Evolutionary conservation across 257 asterid species (phyloP).

Genomic region (Knoxia roxburghii): DNA sequence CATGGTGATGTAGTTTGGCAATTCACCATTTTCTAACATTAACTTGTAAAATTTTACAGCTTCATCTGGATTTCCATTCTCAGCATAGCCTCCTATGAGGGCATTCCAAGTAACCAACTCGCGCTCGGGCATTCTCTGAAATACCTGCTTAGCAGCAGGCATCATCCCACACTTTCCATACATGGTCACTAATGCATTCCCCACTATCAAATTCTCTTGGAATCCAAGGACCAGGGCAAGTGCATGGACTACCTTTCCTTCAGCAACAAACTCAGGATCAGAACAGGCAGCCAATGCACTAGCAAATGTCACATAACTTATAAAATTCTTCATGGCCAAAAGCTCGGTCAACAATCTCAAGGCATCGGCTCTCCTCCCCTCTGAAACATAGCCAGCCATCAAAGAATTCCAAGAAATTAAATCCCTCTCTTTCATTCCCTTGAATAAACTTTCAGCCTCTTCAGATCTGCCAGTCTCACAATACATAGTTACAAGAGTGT

Average conservation of each 20-base stretch:
- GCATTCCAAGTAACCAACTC: constrained; percentile 90
- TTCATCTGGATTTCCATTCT: constrained; percentile 42
- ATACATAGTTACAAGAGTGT: constrained; percentile 78
- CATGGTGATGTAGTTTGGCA: constrained; percentile 68
- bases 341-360: constrained; percentile 43
- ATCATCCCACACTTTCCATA: constrained; percentile 64
- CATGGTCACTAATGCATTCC: constrained; percentile 85
- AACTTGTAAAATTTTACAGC: constrained; percentile 42
- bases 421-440: constrained; percentile 52
- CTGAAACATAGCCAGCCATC: constrained; percentile 68
- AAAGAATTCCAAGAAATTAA: constrained; percentile 82
- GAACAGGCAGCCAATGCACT: constrained; percentile 75
- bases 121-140: constrained; percentile 46
- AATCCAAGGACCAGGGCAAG: constrained; percentile 51
- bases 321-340: constrained; percentile 30
- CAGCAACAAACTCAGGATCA: constrained; percentile 38
- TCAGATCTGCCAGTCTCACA: constrained; percentile 41
- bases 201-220: constrained; percentile 53
- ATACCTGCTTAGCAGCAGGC: constrained; percentile 51
- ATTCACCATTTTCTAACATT: constrained; percentile 43
- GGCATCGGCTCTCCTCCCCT: constrained; percentile 49
- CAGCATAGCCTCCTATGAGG: constrained; percentile 64
- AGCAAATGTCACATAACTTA: constrained; percentile 60
- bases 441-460: constrained; percentile 58
- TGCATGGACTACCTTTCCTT: constrained; percentile 61